phyloP scores from a whole-genome alignment of 2,329 filamentous ascomycete species.

The Penicillium sp. region DNA sequence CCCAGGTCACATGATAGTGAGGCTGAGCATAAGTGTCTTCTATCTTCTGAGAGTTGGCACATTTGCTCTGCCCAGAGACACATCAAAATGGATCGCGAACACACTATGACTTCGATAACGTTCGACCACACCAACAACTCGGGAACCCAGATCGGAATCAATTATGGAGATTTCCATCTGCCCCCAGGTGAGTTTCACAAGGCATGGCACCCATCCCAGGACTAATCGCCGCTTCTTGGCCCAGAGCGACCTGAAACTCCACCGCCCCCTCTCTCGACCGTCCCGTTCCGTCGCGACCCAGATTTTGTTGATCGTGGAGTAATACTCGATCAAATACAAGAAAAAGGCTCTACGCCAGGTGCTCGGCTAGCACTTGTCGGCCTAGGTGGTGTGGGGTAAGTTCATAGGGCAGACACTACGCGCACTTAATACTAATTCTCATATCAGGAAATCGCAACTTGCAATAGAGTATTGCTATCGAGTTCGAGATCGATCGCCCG shows the following conservation, averaged over 20 bases:
- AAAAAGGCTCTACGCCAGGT: slow-evolving; percentile 7
- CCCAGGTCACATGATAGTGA: background rate
- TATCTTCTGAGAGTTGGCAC: background rate
- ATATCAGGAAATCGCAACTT: slow-evolving; percentile 37
- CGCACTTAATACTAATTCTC: background rate
- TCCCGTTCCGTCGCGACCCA: slow-evolving; percentile 19
- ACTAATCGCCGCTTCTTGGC: no score
- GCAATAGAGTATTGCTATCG: slow-evolving; percentile 41
- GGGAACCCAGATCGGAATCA: background rate
- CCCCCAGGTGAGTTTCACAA: background rate
- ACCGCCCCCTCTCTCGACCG: slow-evolving; percentile 7
- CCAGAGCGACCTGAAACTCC: slow-evolving; percentile 16
- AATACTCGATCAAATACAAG: slow-evolving; percentile 26
- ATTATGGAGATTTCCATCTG: slow-evolving; percentile 1
- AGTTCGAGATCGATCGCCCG: slow-evolving; percentile 22
- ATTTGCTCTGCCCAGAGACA: background rate
- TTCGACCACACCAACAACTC: background rate
- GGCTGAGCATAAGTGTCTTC: background rate
- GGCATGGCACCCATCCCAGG: no score
- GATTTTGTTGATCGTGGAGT: slow-evolving; percentile 17
- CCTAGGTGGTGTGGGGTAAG: slow-evolving; percentile 10
- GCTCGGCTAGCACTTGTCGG: slow-evolving; percentile 14
- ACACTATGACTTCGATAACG: background rate
- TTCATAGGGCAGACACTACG: background rate
- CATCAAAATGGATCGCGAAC: background rate